A percentile compares a stretch with the other conserved stretches of the same genome.
Evolutionary conservation across 2,329 filamentous ascomycete species (phyloP).

Genomic region (Plectosphaerella sp.): DNA sequence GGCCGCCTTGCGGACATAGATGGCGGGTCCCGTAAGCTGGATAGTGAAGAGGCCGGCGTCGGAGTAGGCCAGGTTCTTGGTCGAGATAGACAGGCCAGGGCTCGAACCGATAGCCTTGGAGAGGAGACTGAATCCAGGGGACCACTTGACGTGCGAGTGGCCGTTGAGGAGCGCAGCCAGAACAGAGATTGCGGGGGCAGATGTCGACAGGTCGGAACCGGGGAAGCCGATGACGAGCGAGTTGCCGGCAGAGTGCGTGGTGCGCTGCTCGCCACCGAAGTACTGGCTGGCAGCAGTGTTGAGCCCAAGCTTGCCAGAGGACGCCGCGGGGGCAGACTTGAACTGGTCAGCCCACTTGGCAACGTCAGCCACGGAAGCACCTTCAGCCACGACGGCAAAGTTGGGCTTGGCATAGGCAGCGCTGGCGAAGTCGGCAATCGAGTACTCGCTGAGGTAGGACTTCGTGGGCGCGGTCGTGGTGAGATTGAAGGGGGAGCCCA

Average conservation of each 20-base stretch:
- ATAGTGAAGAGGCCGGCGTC: conserved; percentile 89
- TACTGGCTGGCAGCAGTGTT: conserved; percentile 72
- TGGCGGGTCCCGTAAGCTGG: conserved; percentile 70
- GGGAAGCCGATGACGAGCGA: conserved; percentile 89
- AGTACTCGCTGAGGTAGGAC: conserved; percentile 75
- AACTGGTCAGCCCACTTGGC: conserved; percentile 91
- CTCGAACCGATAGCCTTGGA: conserved; percentile 69
- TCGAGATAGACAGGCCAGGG: conserved; percentile 63
- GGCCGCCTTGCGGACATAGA: conserved; percentile 69
- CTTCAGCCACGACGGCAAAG: conserved; percentile 87
- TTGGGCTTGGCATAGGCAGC: conserved; percentile 84
- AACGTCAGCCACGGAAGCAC: conserved; percentile 70
- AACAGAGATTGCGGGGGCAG: conserved; percentile 87
- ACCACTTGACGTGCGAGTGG: conserved; percentile 91
- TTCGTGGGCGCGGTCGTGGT: conserved; percentile 66
- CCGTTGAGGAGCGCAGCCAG: conserved; percentile 87
- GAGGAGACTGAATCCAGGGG: conserved; percentile 84
- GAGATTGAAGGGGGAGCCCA: conserved; percentile 75
- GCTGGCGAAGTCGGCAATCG: conserved; percentile 70
- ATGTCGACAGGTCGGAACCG: conserved; percentile 73
- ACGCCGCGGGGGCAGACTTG: conserved; percentile 67
- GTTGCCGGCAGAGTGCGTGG: conserved; percentile 72
- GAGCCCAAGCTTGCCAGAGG: conserved; percentile 47
- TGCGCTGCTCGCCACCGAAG: conserved; percentile 91
- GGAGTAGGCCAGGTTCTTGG: conserved; percentile 81